phyloP scores from a whole-genome alignment of 1,284 basidiomycete species.

The Tranzscheliella williamsii region DNA sequence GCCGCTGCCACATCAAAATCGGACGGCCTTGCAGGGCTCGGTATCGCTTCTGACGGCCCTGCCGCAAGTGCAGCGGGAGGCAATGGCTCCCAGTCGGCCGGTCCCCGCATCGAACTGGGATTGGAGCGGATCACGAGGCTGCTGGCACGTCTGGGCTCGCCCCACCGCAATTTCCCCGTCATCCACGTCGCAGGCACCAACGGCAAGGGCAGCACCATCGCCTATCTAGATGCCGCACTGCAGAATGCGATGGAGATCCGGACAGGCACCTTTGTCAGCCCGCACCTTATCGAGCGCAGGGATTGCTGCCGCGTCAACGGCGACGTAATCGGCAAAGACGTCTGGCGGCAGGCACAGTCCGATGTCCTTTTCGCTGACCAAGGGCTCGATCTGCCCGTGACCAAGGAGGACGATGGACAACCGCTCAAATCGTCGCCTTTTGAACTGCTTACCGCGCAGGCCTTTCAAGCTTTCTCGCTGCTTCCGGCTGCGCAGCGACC shows the following conservation, averaged over 20 bases:
- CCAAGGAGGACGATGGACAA: slow-evolving; percentile 9
- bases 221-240: slow-evolving; percentile 78
- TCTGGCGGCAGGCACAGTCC: slow-evolving; percentile 67
- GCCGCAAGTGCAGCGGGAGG: not conserved
- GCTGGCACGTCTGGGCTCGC: slow-evolving; percentile 66
- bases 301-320: slow-evolving; percentile 79
- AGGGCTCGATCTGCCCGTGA: slow-evolving; percentile 69
- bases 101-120: slow-evolving; percentile 71
- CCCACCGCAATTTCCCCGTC: slow-evolving; percentile 75
- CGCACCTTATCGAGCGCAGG: slow-evolving; percentile 78
- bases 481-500: slow-evolving; percentile 63
- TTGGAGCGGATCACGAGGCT: slow-evolving; percentile 73
- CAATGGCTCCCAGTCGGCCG: slow-evolving; percentile 1
- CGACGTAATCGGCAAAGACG: slow-evolving; percentile 65
- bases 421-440: slow-evolving; percentile 49
- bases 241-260: slow-evolving; percentile 64
- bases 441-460: slow-evolving; percentile 64
- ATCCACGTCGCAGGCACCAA: slow-evolving; percentile 95
- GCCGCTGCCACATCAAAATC: no score
- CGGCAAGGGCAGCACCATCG: slow-evolving; percentile 91
- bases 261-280: slow-evolving; percentile 87
- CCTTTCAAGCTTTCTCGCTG: slow-evolving; percentile 49
- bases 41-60: not conserved
- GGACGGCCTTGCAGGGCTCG: no score
- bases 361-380: slow-evolving; percentile 68